Evolutionary conservation across 176 grass and related monocot species (phyloP), one percentile per base, ranked within the genome.

Genomic region (Phoenix roebelenii): DNA sequence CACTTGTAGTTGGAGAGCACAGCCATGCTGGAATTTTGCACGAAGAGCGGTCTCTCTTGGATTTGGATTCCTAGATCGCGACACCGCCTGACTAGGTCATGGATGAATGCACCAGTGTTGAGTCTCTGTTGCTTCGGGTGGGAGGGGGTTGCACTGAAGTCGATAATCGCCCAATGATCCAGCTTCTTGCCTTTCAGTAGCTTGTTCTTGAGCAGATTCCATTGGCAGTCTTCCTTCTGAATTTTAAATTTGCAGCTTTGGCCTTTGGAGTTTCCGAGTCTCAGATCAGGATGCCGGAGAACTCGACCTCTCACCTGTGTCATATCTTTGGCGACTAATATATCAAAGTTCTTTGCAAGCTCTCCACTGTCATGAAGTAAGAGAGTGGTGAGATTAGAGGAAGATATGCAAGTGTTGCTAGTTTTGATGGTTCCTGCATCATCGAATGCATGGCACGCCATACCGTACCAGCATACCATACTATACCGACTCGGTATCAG

Each of bases 251-350:
- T 63, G 52, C 5, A 49, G 16, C 18, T 18, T 7, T 56, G 20
- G 58, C 76, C 82, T 6, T 48, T 72, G 50, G 67, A 7, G 19
- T n/a, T 16, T 2, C 78, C 51, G 3, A 81, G 74, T 72, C 51
- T 81, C 19, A 86, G 74, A 48, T 29, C 48, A 19, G 83, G 83
- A 25, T 73, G 60, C 64, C 74, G 9, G 28, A 86, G 74, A 74
- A 81, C 54, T 56, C 83, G 72, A 50, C 78, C 78, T 3, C 9
- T 81, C 35, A 86, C 83, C 65, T 81, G 59, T 25, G 61, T 86
- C 83, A 86, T 86, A 54, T 49, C 19, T 24, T 69, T 15, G 64
- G 68, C 64, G 69, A 86, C 69, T 25, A 69, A 81, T 61, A 86
- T 81, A 14, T 70, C 68, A n/a, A 81, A 74, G 4, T 66, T 65